Base-by-base conservation (phyloP, 2,329 filamentous ascomycete species). In the Aspergillus uvarum region DNA sequence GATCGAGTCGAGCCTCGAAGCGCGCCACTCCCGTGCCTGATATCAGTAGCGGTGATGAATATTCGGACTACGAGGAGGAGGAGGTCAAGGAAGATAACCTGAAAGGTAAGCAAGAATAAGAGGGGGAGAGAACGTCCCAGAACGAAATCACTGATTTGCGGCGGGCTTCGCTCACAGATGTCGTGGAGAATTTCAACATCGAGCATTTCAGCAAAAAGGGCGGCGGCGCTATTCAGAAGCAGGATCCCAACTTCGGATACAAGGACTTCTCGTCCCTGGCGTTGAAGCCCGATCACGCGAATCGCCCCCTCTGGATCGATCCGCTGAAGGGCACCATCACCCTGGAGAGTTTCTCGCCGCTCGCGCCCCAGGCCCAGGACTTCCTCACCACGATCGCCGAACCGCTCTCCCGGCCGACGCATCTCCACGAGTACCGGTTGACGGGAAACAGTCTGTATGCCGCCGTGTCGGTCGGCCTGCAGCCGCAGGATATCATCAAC, bases 351-450 rank as follows among this genome's bases (percentile, higher is more conserved):
- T 98, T 97, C 79, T 94, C 91, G 55, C 90, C 93, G 2, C 82
- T 95, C 59, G 92, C 94, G 59, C 85, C 89, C 59, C 89, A 93
- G 70, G 94, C 92, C 0, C 92, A 96, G 73, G 92, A 96, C 74
- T 96, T 99, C 73, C 82, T 99, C 60, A 96, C 96, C 69, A 96
- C 95, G 51, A 94, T 99, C 67, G 91, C 94, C 63, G 94, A 99
- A 79, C 95, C 94, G 19, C 82, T 94, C 60, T 97, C 93, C 38
- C 87, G 94, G 61, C 94, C 95, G 59, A 90, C 88, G 5, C 94
- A 92, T 71, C 86, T 98, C 64, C 95, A 98, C 80, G 94, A 99
- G 77, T 98, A 98, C 76, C 86, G 88, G 58, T 84, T 99, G 69
- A 97, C 92, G 2, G 88, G 90, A 24, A 93, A 98, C 77, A 96